These are phyloP conservation scores for Terana coerulea DNA, from an alignment of 768 basidiomycete species.

Conservation along the genomic window DNA sequence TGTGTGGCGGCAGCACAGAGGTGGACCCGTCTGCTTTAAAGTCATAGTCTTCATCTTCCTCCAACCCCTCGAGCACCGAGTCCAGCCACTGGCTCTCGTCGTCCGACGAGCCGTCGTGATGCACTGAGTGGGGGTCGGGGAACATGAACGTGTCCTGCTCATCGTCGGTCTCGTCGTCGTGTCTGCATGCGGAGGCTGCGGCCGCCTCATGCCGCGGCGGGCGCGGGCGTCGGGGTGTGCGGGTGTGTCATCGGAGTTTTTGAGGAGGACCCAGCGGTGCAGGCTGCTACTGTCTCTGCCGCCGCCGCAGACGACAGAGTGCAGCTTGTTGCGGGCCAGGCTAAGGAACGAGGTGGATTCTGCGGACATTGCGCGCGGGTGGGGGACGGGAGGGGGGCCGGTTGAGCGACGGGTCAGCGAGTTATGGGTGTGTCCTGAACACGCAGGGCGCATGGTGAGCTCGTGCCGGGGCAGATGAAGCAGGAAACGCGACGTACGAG, in stretches of 20 bases:
- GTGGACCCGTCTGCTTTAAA: conserved; percentile 34
- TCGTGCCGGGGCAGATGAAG: neutral
- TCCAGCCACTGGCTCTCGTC: conserved; percentile 83
- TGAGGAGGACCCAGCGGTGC: conserved; percentile 84
- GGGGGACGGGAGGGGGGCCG: conserved; percentile 26
- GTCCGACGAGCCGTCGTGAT: conserved; percentile 37
- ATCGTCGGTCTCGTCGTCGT: conserved; percentile 43
- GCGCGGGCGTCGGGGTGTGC: conserved; percentile 35
- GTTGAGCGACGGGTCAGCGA: conserved; percentile 25
- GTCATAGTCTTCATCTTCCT: conserved; percentile 63
- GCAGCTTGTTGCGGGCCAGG: conserved; percentile 73
- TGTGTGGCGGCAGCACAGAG: conserved; percentile 19
- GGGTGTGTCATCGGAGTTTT: conserved; percentile 72
- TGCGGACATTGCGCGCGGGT: conserved; percentile 51
- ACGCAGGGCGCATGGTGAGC: conserved; percentile 5
- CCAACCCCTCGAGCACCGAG: conserved; percentile 70
- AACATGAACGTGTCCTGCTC: conserved; percentile 76
- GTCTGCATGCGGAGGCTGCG: conserved; percentile 33
- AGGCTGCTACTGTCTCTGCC: conserved; percentile 66
- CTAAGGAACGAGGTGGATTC: conserved; percentile 47
- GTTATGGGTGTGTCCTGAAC: conserved; percentile 20
- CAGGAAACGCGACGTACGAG: conserved; percentile 10
- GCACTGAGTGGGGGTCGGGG: conserved; percentile 62
- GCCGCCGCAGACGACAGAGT: conserved; percentile 50
- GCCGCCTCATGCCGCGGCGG: conserved; percentile 20